Conservation (phyloP, 495 filamentous ascomycete genomes). For the Hyaloscypha variabilis region DNA sequence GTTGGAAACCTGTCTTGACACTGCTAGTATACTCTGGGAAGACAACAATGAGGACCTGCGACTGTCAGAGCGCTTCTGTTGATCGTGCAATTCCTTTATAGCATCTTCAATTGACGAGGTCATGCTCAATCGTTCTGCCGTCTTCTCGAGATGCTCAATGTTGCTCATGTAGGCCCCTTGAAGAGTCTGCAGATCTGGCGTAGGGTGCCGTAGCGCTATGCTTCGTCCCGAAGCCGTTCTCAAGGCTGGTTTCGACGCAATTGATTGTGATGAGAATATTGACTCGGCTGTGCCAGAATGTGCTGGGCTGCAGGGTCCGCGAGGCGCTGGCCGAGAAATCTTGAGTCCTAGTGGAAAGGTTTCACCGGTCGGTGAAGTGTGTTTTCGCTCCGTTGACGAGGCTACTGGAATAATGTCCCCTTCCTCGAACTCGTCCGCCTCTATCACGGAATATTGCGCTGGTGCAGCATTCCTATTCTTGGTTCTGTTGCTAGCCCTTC, state of each 20-base stretch:
- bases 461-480: background rate
- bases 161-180: constrained; percentile 73
- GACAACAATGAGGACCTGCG: constrained; percentile 52
- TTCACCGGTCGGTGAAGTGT: constrained; percentile 10
- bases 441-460: constrained; percentile 26
- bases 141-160: constrained; percentile 80
- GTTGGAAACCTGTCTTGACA: constrained; percentile 53
- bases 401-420: constrained; percentile 14
- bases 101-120: constrained; percentile 81
- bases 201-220: constrained; percentile 70
- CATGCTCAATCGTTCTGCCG: constrained; percentile 78
- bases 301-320: constrained; percentile 13
- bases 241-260: constrained; percentile 46
- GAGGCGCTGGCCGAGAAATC: constrained; percentile 13
- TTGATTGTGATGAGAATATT: constrained; percentile 6
- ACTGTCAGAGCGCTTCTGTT: constrained; percentile 72
- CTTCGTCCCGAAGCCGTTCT: constrained; percentile 64
- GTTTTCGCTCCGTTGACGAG: background rate
- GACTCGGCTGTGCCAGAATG: constrained; percentile 13
- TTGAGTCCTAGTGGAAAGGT: background rate
- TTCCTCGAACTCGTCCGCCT: constrained; percentile 24
- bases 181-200: constrained; percentile 71
- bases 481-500: background rate
- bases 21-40: constrained; percentile 35
- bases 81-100: constrained; percentile 76